Evolutionary conservation across 2,329 filamentous ascomycete species (phyloP).

Genomic region (Cercospora sesami): DNA sequence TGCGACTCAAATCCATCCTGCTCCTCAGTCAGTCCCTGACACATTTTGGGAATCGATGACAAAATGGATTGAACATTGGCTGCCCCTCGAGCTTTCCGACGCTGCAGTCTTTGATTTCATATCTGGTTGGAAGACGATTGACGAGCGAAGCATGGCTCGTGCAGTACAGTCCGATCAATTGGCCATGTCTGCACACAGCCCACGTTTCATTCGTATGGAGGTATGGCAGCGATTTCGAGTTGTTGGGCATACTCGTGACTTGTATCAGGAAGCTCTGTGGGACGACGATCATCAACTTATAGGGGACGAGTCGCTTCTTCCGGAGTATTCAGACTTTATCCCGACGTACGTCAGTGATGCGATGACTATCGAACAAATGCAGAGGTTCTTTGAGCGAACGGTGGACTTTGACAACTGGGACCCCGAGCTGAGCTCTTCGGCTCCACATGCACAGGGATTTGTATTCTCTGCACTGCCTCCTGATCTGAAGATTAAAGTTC

Average conservation of each 20-base stretch:
- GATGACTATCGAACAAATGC: neutral
- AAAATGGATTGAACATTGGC: neutral
- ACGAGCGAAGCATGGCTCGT: neutral
- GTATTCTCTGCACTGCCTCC: neutral
- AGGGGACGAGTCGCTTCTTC: neutral
- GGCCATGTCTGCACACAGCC: neutral
- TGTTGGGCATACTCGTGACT: neutral
- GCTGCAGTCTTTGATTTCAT: neutral
- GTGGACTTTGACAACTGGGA: neutral
- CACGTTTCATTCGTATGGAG: neutral
- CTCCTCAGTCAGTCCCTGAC: neutral
- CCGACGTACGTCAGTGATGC: neutral
- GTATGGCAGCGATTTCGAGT: neutral
- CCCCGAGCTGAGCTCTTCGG: neutral
- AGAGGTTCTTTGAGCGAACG: neutral
- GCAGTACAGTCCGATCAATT: neutral
- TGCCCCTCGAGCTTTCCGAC: neutral
- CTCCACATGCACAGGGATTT: neutral
- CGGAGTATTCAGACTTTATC: neutral
- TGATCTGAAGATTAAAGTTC: neutral
- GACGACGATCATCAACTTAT: neutral
- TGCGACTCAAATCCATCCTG: neutral
- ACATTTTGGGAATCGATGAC: neutral
- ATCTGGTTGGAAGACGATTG: neutral
- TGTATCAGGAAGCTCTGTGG: neutral